Percentiles rank a stretch among this genome's conserved stretches.
Conservation (phyloP, 805 yeast genomes). For the Starmerella gropengiesseri region DNA sequence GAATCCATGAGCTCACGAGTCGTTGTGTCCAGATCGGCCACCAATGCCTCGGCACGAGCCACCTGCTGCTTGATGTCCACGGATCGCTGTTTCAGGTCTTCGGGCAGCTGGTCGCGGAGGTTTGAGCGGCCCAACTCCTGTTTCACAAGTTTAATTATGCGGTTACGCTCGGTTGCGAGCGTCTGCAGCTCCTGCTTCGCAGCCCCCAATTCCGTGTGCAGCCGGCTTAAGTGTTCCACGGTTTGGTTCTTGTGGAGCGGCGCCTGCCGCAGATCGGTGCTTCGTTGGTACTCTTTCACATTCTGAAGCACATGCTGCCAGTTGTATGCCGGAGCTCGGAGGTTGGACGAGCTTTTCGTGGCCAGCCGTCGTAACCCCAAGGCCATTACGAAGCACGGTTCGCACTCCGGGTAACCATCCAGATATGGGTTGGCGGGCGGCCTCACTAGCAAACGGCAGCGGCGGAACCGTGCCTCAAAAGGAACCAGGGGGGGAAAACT, state of each 20-base stretch:
- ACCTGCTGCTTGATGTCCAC: slow-evolving; percentile 7
- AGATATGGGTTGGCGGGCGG: too few relatives aligned
- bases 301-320: slow-evolving; percentile 19
- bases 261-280: slow-evolving; percentile 23
- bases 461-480: too few relatives aligned
- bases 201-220: slow-evolving; percentile 20
- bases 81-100: slow-evolving; percentile 12
- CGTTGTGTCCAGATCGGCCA: slow-evolving; percentile 16
- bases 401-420: too few relatives aligned
- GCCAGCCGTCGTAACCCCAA: slow-evolving; percentile 5
- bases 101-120: slow-evolving; percentile 18
- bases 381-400: slow-evolving; percentile 5
- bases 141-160: slow-evolving; percentile 15
- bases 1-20: slow-evolving; percentile 23
- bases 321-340: slow-evolving; percentile 21
- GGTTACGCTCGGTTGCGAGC: slow-evolving; percentile 22
- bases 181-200: slow-evolving; percentile 14
- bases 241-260: slow-evolving; percentile 16
- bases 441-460: too few relatives aligned
- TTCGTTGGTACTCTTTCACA: slow-evolving; percentile 20
- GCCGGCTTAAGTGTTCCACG: slow-evolving; percentile 23
- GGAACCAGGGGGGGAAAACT: too few relatives aligned
- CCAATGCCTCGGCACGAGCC: slow-evolving; percentile 17
- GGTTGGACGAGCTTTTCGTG: slow-evolving; percentile 17
- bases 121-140: slow-evolving; percentile 10